Evolutionary conservation across 441 rosid genomes (phyloP), one percentile per base, ranked within the genome.

Genomic region (Erysimum pusillum): DNA sequence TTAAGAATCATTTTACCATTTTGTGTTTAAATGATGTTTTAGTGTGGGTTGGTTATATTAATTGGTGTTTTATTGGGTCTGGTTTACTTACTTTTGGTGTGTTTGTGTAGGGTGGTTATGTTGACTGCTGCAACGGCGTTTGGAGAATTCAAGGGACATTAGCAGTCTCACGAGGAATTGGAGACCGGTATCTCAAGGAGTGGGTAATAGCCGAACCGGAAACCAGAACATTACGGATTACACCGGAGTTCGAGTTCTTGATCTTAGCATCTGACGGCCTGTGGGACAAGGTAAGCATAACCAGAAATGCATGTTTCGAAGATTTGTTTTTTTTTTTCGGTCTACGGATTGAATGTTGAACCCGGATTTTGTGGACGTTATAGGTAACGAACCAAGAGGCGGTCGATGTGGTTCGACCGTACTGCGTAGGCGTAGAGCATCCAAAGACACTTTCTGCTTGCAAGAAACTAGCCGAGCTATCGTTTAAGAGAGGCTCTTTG

Each of bases 321-420:
- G 25, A 22, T 22, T 22, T 22, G n/a, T n/a, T n/a, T n/a, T n/a
- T 46, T 52, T 60, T 25, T 45, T 35, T 20, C 35, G 8, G 25
- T 76, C 53, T 25, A n/a, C 36, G 31, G 53, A 44, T 36, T 63
- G 25, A 28, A 17, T 56, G n/a, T 48, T 63, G 36, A 76, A 70
- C 28, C 53, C n/a, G n/a, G 36, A 25, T 25, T 9, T 45, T 45
- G 52, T 4, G 54, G 4, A 18, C 4, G 46, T 53, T 76, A 34
- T 88, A 94, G 98, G 97, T 94, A 62, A 67, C 83, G 41, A 89
- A 91, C 84, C 99, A 95, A 73, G 99, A 95, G 65, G 99, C 99
- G 11, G 92, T 95, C 0, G 94, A 92, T 76, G 60, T 89, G 52
- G 87, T 88, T 73, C 87, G 90, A 10, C 81, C 90, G 2, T 83